Conservation (phyloP, 352 stramenopile species). For the Globisporangium camurandrum region DNA sequence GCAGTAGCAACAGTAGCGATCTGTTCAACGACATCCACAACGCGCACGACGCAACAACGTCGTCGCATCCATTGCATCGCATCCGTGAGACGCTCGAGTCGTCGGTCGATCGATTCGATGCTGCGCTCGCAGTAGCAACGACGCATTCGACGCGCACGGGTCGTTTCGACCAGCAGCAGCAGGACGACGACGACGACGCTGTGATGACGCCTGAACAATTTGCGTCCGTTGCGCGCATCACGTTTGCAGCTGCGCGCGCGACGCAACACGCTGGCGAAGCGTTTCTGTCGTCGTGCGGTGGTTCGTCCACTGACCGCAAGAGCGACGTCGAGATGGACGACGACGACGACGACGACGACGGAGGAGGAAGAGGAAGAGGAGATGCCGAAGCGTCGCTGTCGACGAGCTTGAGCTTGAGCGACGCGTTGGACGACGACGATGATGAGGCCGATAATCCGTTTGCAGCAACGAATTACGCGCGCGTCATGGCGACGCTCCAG, state of each 20-base stretch:
- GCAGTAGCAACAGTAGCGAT: slow-evolving; percentile 18
- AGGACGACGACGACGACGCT: slow-evolving; percentile 9
- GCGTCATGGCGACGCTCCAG: slow-evolving; percentile 39
- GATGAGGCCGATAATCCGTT: no score
- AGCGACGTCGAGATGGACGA: neutral
- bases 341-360: slow-evolving; percentile 1
- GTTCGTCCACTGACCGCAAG: neutral
- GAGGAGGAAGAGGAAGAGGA: no score
- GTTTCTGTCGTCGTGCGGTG: slow-evolving; percentile 17
- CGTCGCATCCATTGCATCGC: slow-evolving; percentile 38
- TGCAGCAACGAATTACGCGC: slow-evolving; percentile 52
- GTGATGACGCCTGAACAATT: slow-evolving; percentile 45
- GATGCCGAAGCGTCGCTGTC: slow-evolving; percentile 3
- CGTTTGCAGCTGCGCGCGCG: slow-evolving; percentile 24
- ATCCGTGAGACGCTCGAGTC: slow-evolving; percentile 42
- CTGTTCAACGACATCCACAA: slow-evolving; percentile 47
- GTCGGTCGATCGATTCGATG: slow-evolving; percentile 37
- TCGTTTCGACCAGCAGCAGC: neutral
- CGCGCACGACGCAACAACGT: no score
- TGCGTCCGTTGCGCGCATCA: slow-evolving; percentile 48
- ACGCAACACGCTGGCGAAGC: slow-evolving; percentile 38
- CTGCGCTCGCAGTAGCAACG: slow-evolving; percentile 32
- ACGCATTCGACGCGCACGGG: neutral
- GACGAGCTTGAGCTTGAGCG: slow-evolving; percentile 14
- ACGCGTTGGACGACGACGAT: slow-evolving; percentile 32